Evolutionary conservation across 176 grass and related monocot genomes (phyloP).

Genomic region (Saccharum officinarum): DNA sequence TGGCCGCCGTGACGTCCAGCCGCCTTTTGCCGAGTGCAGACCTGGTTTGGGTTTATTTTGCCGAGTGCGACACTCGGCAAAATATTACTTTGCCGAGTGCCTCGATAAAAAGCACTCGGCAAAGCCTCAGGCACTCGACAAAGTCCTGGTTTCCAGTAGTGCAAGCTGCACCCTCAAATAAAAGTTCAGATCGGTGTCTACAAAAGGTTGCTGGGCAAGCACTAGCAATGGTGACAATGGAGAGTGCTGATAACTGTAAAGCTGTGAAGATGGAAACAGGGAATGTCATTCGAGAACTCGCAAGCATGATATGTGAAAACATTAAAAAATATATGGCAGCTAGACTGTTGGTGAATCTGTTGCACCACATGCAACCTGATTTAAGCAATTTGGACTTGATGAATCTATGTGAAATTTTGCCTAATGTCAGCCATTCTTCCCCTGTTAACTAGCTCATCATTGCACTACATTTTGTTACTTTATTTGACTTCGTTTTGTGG

Average conservation of each 20-base stretch:
- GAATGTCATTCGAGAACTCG: background rate
- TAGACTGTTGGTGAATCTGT: background rate
- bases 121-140: no score
- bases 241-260: background rate
- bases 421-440: background rate
- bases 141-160: no score
- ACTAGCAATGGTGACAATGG: background rate
- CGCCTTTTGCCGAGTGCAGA: no score
- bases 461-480: no score
- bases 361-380: background rate
- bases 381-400: background rate
- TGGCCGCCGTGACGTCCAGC: no score
- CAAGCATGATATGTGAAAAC: background rate
- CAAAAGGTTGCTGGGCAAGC: background rate
- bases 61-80: no score
- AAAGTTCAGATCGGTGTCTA: background rate
- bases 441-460: no score
- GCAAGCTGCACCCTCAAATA: background rate
- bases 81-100: no score
- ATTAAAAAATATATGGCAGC: background rate
- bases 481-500: no score
- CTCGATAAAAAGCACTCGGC: no score
- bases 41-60: no score
- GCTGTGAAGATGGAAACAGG: background rate
- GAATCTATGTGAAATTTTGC: background rate